Evolutionary conservation across 1,284 basidiomycete species (phyloP), one percentile per base, ranked within the genome.

Genomic region (Pyrrhoderma lamaoense): DNA sequence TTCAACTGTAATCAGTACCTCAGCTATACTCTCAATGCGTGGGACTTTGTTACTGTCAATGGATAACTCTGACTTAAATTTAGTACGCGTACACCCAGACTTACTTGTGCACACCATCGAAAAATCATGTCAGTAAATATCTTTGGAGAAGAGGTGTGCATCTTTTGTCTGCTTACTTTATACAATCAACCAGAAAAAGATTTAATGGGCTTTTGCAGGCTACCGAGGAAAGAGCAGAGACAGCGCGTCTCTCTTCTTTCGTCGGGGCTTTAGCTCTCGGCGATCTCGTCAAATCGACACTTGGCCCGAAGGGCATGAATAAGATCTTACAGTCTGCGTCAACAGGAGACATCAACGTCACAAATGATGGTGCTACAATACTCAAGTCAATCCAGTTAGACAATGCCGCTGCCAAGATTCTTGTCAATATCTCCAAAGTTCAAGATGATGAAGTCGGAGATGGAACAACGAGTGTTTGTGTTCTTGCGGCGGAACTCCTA

Each of bases 371-470:
- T 14, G 96, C 96, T 2, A 99, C 96, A 42, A 99, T 99, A 62
- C 80, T 99, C 58, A 97, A 96, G 67, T 85, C 91, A 49, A 98
- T 99, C 62, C 89, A 93, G 60, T 83, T 99, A 58, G 96, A 99
- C 72, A 99, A 99, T 65, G 90, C 96, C 2, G 95, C 96, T 0
- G 96, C 96, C 49, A 99, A 99, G 75, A 98, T 99, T 65, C 80
- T 99, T 49, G 96, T 99, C 64, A 98, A 99, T 71, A 99, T 99
- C 67, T 95, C 92, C n/a, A 99, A 99, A 67, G 94, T 98, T 14
- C 96, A 99, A 70, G 96, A 99, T 64, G 96, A 99, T 66, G 96
- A 99, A 70, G 86, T 99, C 43, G 96, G 96, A 14, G 96, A 98
- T 70, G 96, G 96, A 23, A 99, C 94, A 21, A 99, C 94, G 8